Conservation (phyloP, 179 eudicot species). For the Dionaea muscipula region DNA sequence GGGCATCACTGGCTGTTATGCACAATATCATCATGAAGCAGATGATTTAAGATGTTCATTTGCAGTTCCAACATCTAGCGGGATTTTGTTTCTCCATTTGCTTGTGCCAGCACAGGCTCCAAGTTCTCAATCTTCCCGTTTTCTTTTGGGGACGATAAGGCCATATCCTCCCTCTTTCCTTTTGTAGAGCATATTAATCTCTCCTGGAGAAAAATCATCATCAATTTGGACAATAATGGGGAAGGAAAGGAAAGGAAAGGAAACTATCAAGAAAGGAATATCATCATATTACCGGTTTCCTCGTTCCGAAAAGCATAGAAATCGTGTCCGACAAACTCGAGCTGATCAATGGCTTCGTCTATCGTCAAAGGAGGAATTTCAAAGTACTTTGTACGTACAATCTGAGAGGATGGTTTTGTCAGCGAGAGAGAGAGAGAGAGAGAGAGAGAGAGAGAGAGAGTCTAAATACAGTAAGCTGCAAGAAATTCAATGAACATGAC, state of each 20-base stretch:
- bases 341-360: constrained; percentile 72
- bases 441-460: too few relatives aligned
- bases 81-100: constrained; percentile 27
- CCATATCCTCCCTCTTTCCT: constrained; percentile 80
- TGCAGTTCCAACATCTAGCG: constrained; percentile 11
- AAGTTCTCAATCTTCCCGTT: constrained; percentile 40
- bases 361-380: constrained; percentile 84
- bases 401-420: constrained; percentile 23
- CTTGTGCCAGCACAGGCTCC: constrained; percentile 35
- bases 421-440: background rate
- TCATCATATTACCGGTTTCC: constrained; percentile 58
- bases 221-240: background rate
- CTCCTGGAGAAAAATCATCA: constrained; percentile 27
- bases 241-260: background rate
- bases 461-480: too few relatives aligned
- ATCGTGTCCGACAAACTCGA: constrained; percentile 72
- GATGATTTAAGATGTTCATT: too few relatives aligned
- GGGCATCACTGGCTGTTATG: too few relatives aligned
- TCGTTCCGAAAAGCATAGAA: constrained; percentile 84
- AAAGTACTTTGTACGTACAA: constrained; percentile 77
- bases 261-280: background rate
- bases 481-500: too few relatives aligned
- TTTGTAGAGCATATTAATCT: constrained; percentile 70
- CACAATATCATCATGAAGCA: too few relatives aligned
- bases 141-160: constrained; percentile 59